Evolutionary conservation across 208 protist species (phyloP), one percentile per base, ranked within the genome.

Genomic region (Acanthamoeba triangularis): DNA sequence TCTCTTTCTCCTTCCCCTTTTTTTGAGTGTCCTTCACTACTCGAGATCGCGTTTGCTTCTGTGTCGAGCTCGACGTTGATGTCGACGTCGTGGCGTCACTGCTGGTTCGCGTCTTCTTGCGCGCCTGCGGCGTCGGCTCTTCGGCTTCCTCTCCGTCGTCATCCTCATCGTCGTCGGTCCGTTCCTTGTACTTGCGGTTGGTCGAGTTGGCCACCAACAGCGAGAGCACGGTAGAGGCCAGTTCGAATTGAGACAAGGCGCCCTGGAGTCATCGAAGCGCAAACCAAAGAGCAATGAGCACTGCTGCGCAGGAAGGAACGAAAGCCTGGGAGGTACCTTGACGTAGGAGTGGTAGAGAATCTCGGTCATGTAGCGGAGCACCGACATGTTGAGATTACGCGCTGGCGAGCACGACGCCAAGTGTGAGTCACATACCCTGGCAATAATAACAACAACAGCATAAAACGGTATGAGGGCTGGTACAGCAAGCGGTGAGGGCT

Each of bases 401-500:
- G 87, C 87, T 93, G 35, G 18, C 35, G 54, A 61, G 54, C 20
- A 25, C 14, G 5, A 25, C 14, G 18, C 54, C 6, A 25, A 25
- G 23, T 7, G 13, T 35, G 10, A 76, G n/a, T 44, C 28, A 76
- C 16, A 18, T 0, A 76, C 20, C 67, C 1, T 33, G 0, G 6
- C 16, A 63, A 63, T 10, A n/a, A 28, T 5, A 18, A 63, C 8
- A 30, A 16, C 4, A 30, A 69, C 0, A 67, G 28, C 13, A 30
- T 16, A 2, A 80, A 35, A 33, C 8, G 30, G 20, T 10, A 87
- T 18, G 11, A 23, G 28, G 61, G 52, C 16, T 4, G 18, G 63
- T 76, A 93, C 87, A 93, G 41, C 87, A 93, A 93, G 87, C 87
- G 8, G 87, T 93, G 37, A 93, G 87, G 52, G 87, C 87, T 49